phyloP scores from a whole-genome alignment of 345 rosid genomes.

The Salix exigua region DNA sequence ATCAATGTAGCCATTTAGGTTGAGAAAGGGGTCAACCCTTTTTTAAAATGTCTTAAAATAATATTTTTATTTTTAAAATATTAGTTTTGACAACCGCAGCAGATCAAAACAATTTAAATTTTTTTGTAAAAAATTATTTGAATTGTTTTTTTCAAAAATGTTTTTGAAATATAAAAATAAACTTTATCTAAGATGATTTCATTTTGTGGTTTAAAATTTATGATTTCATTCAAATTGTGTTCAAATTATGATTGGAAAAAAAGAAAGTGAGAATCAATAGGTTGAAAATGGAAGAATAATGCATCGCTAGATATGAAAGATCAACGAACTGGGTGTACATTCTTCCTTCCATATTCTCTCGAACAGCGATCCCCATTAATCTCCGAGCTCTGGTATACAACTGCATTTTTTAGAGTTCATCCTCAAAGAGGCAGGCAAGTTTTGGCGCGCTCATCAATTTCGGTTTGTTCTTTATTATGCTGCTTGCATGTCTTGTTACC shows the following conservation, averaged over 20 bases:
- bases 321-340: not conserved
- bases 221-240: not conserved
- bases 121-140: too few species aligned
- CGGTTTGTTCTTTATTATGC: not conserved
- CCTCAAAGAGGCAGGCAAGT: not conserved
- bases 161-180: too few species aligned
- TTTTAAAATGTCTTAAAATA: too few species aligned
- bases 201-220: not conserved
- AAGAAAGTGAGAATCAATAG: not conserved
- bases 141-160: too few species aligned
- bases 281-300: not conserved
- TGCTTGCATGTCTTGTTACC: not conserved
- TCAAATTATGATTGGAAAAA: not conserved
- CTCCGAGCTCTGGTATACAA: not conserved
- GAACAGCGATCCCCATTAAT: not conserved
- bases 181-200: too few species aligned
- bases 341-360: not conserved
- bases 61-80: too few species aligned
- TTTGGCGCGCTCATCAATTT: not conserved
- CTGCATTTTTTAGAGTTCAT: not conserved
- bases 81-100: too few species aligned
- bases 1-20: not conserved
- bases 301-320: not conserved
- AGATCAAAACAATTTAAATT: too few species aligned
- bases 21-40: not conserved